These are phyloP conservation scores for Bacterosira constricta DNA, from an alignment of 108 stramenopile genomes.

Conservation along the genomic window DNA sequence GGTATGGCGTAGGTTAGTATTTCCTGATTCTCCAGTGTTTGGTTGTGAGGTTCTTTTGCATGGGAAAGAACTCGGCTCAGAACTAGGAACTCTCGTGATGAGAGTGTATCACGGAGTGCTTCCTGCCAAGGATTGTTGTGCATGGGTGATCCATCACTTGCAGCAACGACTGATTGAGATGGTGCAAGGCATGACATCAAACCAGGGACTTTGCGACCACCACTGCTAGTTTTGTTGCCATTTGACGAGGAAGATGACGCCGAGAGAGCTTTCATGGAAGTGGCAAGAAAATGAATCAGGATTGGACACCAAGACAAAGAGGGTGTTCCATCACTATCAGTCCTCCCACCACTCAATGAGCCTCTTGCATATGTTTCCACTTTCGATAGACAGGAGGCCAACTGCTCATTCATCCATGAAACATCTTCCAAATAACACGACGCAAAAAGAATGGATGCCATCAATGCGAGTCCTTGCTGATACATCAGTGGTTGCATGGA, in stretches of 20 bases:
- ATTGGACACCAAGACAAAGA: neutral
- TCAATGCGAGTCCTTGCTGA: constrained; percentile 38
- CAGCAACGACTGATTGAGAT: neutral
- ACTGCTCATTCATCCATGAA: constrained; percentile 21
- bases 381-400: constrained; percentile 7
- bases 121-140: neutral
- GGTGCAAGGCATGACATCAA: neutral
- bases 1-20: constrained; percentile 24
- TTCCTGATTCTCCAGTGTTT: neutral
- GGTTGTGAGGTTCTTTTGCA: neutral
- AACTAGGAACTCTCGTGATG: constrained; percentile 23
- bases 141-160: neutral
- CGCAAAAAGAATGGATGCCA: constrained; percentile 38
- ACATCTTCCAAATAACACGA: neutral
- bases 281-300: neutral
- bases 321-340: neutral
- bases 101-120: constrained; percentile 26
- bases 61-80: constrained; percentile 16
- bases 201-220: neutral
- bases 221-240: too few species aligned
- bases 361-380: too few species aligned
- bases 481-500: neutral
- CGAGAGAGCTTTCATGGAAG: neutral
- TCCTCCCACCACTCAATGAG: neutral
- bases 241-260: too few species aligned